Percentiles rank a stretch among this genome's conserved stretches.
Conservation (phyloP, 2,329 filamentous ascomycete genomes). For the Scytalidium lignicola region DNA sequence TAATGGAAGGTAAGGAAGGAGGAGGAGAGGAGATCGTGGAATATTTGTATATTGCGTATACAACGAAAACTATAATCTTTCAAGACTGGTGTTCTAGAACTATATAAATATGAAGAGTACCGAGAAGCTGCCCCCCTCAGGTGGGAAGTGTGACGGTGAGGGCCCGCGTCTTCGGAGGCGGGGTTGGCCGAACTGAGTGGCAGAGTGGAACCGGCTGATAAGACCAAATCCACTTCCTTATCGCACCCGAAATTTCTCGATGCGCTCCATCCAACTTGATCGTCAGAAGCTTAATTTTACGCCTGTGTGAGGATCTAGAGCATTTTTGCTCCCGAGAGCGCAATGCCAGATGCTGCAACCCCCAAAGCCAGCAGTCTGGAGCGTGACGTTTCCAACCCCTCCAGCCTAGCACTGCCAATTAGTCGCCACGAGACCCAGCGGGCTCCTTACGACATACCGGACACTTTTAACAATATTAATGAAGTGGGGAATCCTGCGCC, state of each 20-base stretch:
- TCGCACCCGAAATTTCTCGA: background rate
- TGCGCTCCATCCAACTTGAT: background rate
- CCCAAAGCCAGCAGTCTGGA: no score
- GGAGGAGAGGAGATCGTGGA: slow-evolving; percentile 4
- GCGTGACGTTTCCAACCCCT: background rate
- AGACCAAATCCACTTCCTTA: background rate
- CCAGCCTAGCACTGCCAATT: background rate
- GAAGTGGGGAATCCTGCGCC: slow-evolving; percentile 36
- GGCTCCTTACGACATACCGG: slow-evolving; percentile 31
- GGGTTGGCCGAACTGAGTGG: background rate
- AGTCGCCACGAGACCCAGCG: background rate
- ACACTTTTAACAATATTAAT: slow-evolving; percentile 34
- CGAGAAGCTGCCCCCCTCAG: background rate
- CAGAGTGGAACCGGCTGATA: background rate
- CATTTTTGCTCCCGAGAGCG: background rate
- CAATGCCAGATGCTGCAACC: background rate
- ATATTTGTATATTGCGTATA: slow-evolving; percentile 28
- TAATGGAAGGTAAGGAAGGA: background rate
- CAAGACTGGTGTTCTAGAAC: no score
- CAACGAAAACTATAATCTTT: no score
- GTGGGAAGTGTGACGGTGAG: background rate
- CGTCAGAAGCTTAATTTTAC: background rate
- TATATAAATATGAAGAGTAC: background rate
- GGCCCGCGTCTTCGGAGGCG: background rate
- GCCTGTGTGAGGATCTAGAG: background rate